Conservation (phyloP, 129 eudicot species). For the Dittrichia graveolens region DNA sequence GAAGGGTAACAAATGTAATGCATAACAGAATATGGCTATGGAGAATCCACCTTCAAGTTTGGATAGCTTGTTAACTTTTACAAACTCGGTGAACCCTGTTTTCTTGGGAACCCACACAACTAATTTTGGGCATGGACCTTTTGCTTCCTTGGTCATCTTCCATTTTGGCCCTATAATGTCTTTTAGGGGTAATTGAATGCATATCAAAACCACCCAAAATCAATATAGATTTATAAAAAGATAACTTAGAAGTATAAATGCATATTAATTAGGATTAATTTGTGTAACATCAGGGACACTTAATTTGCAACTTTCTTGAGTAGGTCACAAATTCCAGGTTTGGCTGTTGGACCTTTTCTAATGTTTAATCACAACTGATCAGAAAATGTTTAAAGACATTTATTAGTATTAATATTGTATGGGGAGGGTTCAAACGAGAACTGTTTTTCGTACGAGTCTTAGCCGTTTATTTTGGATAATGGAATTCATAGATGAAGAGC, state of each 20-base stretch:
- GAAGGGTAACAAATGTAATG: slow-evolving; percentile 14
- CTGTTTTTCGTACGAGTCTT: too few relatives aligned
- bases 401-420: too few relatives aligned
- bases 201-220: background rate
- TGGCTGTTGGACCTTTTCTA: too few relatives aligned
- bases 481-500: too few relatives aligned
- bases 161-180: background rate
- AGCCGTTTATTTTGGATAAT: too few relatives aligned
- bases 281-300: too few relatives aligned
- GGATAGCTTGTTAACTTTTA: background rate
- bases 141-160: background rate
- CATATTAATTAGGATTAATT: background rate
- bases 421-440: too few relatives aligned
- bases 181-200: background rate
- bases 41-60: slow-evolving; percentile 31
- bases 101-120: slow-evolving; percentile 34
- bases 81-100: slow-evolving; percentile 26
- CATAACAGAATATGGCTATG: slow-evolving; percentile 31
- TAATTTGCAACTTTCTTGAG: too few relatives aligned
- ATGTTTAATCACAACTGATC: too few relatives aligned
- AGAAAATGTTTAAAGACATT: too few relatives aligned
- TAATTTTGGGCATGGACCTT: slow-evolving; percentile 5
- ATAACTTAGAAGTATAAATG: background rate
- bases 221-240: background rate
- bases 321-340: too few relatives aligned